Conservation (phyloP, 345 rosid species). For the Geranium brycei region DNA sequence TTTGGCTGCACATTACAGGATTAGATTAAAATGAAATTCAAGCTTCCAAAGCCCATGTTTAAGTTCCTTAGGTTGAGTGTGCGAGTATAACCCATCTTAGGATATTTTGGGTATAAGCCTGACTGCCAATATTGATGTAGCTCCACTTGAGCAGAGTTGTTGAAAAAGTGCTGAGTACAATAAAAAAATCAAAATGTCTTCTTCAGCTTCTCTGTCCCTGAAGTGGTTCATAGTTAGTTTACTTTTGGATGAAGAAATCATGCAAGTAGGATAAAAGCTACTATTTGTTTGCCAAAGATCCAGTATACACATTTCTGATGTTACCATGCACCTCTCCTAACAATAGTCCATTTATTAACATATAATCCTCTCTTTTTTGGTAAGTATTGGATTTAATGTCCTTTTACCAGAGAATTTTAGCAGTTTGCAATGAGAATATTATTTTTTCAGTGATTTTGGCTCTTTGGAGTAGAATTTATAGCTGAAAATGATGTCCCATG, state of each 20-base stretch:
- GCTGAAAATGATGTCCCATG: neutral
- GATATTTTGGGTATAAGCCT: no score
- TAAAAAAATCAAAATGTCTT: no score
- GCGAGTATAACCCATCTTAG: neutral
- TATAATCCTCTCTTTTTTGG: no score
- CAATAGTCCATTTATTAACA: no score
- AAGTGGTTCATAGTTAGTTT: neutral
- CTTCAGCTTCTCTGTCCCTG: neutral
- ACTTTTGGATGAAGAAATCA: neutral
- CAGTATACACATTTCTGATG: no score
- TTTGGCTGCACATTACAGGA: neutral
- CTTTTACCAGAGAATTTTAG: no score
- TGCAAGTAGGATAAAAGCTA: neutral
- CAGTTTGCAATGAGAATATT: no score
- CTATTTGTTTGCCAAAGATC: no score
- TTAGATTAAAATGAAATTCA: neutral
- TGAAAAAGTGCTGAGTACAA: neutral
- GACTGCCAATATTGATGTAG: neutral
- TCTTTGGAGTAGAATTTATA: no score
- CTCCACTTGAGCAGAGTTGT: neutral
- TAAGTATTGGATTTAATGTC: no score
- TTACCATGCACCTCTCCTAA: no score
- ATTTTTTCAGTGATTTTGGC: no score
- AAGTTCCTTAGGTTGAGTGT: neutral
- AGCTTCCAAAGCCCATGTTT: neutral